phyloP scores from a whole-genome alignment of 2,329 filamentous ascomycete genomes.

The Delphinella strobiligena region DNA sequence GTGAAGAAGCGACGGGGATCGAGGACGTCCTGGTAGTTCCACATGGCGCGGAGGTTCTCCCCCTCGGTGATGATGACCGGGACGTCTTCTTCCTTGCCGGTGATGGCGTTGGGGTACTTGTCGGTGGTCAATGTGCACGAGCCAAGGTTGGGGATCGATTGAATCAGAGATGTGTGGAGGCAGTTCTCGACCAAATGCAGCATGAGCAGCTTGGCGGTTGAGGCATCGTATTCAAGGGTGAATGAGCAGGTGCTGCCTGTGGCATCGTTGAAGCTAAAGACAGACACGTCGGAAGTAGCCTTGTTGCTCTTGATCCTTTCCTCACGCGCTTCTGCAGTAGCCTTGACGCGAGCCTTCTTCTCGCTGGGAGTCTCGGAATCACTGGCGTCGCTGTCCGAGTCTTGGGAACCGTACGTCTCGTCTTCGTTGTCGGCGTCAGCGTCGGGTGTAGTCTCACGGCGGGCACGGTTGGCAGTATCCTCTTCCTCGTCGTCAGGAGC shows the following conservation, averaged over 20 bases:
- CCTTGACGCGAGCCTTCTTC: conserved; percentile 11
- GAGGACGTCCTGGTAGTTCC: conserved; percentile 72
- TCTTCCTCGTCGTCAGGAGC: conserved; percentile 90
- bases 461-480: conserved; percentile 53
- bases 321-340: conserved; percentile 42
- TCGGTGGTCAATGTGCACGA: conserved; percentile 53
- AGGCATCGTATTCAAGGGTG: conserved; percentile 67
- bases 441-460: conserved; percentile 46
- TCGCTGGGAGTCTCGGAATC: conserved; percentile 29
- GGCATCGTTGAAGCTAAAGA: conserved; percentile 69
- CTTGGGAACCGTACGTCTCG: conserved; percentile 35
- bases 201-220: conserved; percentile 83
- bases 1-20: conserved; percentile 78
- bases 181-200: conserved; percentile 78
- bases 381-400: conserved; percentile 22
- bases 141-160: conserved; percentile 69
- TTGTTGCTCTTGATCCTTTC: conserved; percentile 49
- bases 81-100: conserved; percentile 29
- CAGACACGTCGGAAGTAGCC: conserved; percentile 51
- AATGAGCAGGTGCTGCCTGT: conserved; percentile 66
- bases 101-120: conserved; percentile 39
- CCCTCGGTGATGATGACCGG: conserved; percentile 61
- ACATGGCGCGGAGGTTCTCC: conserved; percentile 83
- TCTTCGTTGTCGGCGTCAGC: conserved; percentile 51
- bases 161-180: conserved; percentile 67